phyloP scores from a whole-genome alignment of 2,329 filamentous ascomycete species.

The Zymoseptoria tritici region DNA sequence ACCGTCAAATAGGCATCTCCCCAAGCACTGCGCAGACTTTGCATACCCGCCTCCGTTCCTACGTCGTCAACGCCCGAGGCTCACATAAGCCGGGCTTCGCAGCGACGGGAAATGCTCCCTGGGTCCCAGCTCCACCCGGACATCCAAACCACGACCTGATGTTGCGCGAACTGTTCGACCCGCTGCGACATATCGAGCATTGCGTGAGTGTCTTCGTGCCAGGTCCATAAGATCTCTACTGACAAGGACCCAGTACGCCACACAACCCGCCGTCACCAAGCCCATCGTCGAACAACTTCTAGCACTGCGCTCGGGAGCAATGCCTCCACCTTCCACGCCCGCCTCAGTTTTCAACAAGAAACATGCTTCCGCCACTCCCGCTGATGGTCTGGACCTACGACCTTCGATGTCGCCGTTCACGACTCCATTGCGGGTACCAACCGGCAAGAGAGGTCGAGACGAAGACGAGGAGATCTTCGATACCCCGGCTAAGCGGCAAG shows the following conservation, averaged over 20 bases:
- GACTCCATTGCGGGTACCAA: constrained; percentile 8
- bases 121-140: constrained; percentile 15
- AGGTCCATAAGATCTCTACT: neutral
- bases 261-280: neutral
- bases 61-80: constrained; percentile 13
- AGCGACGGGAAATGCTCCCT: constrained; percentile 13
- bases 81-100: constrained; percentile 15
- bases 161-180: constrained; percentile 23
- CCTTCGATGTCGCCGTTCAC: constrained; percentile 10
- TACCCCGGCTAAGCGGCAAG: constrained; percentile 8
- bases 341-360: constrained; percentile 7
- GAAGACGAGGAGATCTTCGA: constrained; percentile 7
- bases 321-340: constrained; percentile 21
- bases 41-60: constrained; percentile 15
- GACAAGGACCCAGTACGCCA: constrained; percentile 5
- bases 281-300: constrained; percentile 7
- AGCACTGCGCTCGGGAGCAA: constrained; percentile 6
- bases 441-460: constrained; percentile 1
- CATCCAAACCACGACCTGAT: constrained; percentile 16
- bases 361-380: constrained; percentile 10
- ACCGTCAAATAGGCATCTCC: constrained; percentile 11
- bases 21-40: constrained; percentile 8
- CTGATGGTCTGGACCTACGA: constrained; percentile 12
- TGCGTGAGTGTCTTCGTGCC: constrained; percentile 11
- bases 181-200: constrained; percentile 17